Base-by-base conservation (phyloP, 208 protist species). In the Acanthamoeba lenticulata region DNA sequence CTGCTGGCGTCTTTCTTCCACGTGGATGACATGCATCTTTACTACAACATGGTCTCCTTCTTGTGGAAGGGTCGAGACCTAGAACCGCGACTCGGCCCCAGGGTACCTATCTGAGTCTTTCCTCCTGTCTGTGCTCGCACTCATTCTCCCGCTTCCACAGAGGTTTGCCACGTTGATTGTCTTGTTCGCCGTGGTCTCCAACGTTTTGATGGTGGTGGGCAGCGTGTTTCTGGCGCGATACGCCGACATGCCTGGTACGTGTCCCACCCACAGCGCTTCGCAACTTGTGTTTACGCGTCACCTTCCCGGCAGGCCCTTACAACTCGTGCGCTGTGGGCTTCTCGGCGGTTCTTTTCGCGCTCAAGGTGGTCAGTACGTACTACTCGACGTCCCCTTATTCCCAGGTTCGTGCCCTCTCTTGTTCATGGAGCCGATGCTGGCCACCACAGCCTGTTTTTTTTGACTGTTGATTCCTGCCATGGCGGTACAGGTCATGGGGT, bases 241-340 rank as follows among this genome's bases (percentile, higher is more conserved):
- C 83, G 29, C 40, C 19, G 62, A 74, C 88, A 77, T 92, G 34
- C 57, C 88, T 6, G 88, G 88, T 90, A 29, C 21, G 13, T 67
- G 47, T n/a, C n/a, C n/a, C n/a, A n/a, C n/a, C n/a, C n/a, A n/a
- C n/a, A n/a, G n/a, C n/a, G n/a, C n/a, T n/a, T n/a, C n/a, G n/a
- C 47, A 52, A 52, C 60, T 62, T 27, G 7, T 24, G 24, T 62
- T 24, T 7, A 11, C 29, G 19, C 67, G 34, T 79, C 38, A 17
- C 44, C 69, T 79, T 49, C 0, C 69, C 40, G 24, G 27, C 44
- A 89, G 81, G 81, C 24, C 86, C 86, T 4, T 92, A 77, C 60
- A 67, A 88, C 45, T 90, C 91, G 69, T 94, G 91, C 69, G 91
- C 69, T 27, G 91, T 94, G 13, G 91, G 91, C 42, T 94, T 94